phyloP scores from a whole-genome alignment of 2,329 filamentous ascomycete species.

The Cladosporium sp. region DNA sequence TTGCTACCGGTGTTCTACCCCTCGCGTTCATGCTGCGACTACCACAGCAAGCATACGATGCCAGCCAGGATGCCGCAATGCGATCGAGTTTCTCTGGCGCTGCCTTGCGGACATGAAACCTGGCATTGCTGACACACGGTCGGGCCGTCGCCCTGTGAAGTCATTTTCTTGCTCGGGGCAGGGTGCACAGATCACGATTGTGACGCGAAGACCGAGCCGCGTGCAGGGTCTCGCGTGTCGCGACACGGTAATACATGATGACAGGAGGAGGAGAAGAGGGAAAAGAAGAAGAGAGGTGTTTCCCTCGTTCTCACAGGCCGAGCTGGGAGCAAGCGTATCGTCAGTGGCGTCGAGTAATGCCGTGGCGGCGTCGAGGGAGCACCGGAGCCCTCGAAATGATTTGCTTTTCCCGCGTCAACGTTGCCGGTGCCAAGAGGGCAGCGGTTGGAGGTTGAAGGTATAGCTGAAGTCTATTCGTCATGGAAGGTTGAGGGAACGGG shows the following conservation, averaged over 20 bases:
- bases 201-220: neutral
- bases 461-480: conserved; percentile 9
- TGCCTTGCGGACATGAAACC: neutral
- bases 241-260: conserved; percentile 1
- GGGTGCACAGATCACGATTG: neutral
- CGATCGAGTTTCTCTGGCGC: neutral
- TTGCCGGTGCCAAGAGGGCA: neutral
- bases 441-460: neutral
- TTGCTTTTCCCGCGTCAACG: neutral
- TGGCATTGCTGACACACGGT: neutral
- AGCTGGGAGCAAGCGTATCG: neutral
- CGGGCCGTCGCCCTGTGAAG: neutral
- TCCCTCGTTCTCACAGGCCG: neutral
- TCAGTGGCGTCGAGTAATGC: conserved; percentile 3
- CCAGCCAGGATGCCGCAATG: neutral
- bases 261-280: neutral
- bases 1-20: neutral
- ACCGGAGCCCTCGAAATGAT: neutral
- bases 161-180: neutral
- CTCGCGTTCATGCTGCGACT: conserved; percentile 10
- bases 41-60: neutral
- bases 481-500: neutral
- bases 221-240: neutral
- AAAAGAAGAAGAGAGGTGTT: neutral
- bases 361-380: neutral